Conservation (phyloP, 495 filamentous ascomycete species). For the Neurospora sp. region DNA sequence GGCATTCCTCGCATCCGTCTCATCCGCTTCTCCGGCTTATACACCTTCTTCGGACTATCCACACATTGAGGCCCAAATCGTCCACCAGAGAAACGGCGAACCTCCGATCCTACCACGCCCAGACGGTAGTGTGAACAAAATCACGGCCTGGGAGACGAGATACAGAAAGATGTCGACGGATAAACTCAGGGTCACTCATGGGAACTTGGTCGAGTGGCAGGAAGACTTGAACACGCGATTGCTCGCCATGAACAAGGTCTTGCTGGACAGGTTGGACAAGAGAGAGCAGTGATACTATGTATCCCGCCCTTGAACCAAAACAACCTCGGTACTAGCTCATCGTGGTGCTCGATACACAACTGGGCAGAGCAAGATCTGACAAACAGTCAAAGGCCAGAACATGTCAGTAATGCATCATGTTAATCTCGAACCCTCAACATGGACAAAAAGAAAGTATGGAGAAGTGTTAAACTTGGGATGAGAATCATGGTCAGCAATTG, state of each 20-base stretch:
- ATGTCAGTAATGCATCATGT: too few species aligned
- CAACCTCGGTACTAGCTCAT: neutral
- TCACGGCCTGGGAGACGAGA: constrained; percentile 7
- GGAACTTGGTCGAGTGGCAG: constrained; percentile 8
- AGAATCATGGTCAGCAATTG: neutral
- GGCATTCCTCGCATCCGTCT: neutral
- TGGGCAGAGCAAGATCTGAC: neutral
- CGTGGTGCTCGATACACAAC: neutral
- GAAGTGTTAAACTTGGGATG: neutral
- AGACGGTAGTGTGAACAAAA: neutral
- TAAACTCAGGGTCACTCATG: constrained; percentile 1
- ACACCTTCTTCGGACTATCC: neutral
- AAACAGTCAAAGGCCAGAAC: too few species aligned
- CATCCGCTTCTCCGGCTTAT: neutral
- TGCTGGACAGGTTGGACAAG: constrained; percentile 2
- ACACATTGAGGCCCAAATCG: neutral
- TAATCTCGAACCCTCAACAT: neutral
- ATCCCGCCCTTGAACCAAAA: neutral
- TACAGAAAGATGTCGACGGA: constrained; percentile 4
- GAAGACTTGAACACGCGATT: constrained; percentile 10
- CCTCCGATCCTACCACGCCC: neutral
- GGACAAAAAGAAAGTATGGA: neutral
- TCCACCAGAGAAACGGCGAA: neutral
- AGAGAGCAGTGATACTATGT: neutral
- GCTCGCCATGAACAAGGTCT: constrained; percentile 11